A percentile compares a stretch with the other conserved stretches of the same genome.
Conservation (phyloP, 2,329 filamentous ascomycete species). For the Paraphoma sp. region DNA sequence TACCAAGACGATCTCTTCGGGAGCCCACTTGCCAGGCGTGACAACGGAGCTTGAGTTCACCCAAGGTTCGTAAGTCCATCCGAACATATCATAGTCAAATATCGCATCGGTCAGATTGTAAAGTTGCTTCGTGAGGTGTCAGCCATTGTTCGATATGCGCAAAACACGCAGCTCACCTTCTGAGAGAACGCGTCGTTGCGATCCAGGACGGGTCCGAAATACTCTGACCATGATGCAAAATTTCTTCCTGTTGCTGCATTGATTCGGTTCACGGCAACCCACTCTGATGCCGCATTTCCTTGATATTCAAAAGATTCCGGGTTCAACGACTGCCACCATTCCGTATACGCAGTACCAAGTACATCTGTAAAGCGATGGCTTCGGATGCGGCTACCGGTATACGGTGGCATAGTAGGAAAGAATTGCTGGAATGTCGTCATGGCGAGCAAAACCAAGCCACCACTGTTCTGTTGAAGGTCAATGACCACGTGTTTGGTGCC, state of each 20-base stretch:
- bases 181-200: constrained; percentile 45
- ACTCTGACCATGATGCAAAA: constrained; percentile 52
- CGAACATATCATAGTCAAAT: constrained; percentile 1
- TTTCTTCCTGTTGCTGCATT: constrained; percentile 27
- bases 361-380: constrained; percentile 41
- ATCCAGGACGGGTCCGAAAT: constrained; percentile 34
- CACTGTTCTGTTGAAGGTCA: constrained; percentile 65
- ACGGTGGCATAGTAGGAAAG: constrained; percentile 53
- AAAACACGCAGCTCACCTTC: constrained; percentile 12
- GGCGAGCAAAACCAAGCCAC: constrained; percentile 52
- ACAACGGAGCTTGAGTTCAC: constrained; percentile 1
- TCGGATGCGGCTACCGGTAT: constrained; percentile 52
- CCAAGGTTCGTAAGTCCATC: constrained; percentile 1
- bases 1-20: constrained; percentile 39
- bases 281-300: constrained; percentile 14
- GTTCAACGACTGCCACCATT: constrained; percentile 6
- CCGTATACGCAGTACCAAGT: constrained; percentile 20
- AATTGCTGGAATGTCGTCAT: constrained; percentile 55
- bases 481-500: constrained; percentile 61
- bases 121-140: constrained; percentile 2
- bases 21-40: neutral
- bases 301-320: constrained; percentile 5
- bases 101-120: neutral
- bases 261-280: constrained; percentile 18
- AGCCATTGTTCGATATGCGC: neutral